phyloP scores from a whole-genome alignment of 768 basidiomycete genomes.

The Mycena leptocephala region DNA sequence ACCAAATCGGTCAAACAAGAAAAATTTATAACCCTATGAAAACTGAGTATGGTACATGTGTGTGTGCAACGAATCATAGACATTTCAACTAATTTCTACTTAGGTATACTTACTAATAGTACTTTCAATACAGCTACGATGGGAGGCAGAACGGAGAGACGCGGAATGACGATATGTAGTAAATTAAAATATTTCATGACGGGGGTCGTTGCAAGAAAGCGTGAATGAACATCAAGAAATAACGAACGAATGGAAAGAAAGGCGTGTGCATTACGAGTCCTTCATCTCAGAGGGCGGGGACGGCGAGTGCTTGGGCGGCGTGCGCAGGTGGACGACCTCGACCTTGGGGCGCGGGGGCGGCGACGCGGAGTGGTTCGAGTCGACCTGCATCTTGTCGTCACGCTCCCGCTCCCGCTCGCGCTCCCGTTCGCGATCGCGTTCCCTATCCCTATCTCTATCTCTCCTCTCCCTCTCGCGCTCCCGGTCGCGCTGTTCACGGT shows the following conservation, averaged over 20 bases:
- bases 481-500: slow-evolving; percentile 4
- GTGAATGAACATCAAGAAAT: slow-evolving; percentile 5
- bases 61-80: slow-evolving; percentile 24
- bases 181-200: slow-evolving; percentile 24
- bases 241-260: background rate
- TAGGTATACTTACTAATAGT: slow-evolving; percentile 23
- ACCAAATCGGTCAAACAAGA: background rate
- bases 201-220: slow-evolving; percentile 32
- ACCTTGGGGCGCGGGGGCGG: slow-evolving; percentile 70
- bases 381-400: slow-evolving; percentile 72
- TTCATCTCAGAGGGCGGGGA: slow-evolving; percentile 68
- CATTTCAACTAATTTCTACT: slow-evolving; percentile 31
- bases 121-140: slow-evolving; percentile 37
- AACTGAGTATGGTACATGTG: slow-evolving; percentile 26
- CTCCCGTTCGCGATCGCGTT: slow-evolving; percentile 19
- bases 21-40: slow-evolving; percentile 25
- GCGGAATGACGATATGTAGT: slow-evolving; percentile 23
- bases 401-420: slow-evolving; percentile 61
- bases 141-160: background rate
- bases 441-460: background rate
- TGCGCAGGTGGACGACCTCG: slow-evolving; percentile 68
- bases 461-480: background rate
- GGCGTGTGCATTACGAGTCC: slow-evolving; percentile 27
- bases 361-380: slow-evolving; percentile 66
- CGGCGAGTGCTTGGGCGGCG: slow-evolving; percentile 70